Evolutionary conservation across 2,329 filamentous ascomycete species (phyloP), one percentile per base, ranked within the genome.

Genomic region (Xylaria sp.): DNA sequence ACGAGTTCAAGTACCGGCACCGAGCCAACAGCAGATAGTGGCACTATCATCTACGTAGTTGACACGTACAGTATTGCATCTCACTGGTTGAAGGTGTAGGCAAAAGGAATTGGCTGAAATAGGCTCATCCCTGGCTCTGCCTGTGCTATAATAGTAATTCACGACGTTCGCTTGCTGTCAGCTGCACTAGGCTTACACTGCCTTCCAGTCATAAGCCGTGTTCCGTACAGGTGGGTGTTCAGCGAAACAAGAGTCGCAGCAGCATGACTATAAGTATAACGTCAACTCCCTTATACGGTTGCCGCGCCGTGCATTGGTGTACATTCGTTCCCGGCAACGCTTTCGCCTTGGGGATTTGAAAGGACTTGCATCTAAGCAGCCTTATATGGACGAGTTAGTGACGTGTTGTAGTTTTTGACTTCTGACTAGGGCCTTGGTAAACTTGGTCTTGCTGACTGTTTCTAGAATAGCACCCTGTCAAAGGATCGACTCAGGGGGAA

Each of bases 371-470:
- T 49, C 21, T 40, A 12, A 35, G 43, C 9, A 23, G 23, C 23
- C 33, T 40, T 49, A 46, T 55, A 46, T 55, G 45, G 35, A 12
- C 23, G 55, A 14, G n/a, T 33, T 31, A 17, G 51, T 55, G 40
- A 38, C 58, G 45, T 52, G 31, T 50, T 56, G 54, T 56, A 33
- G 42, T 38, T 51, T 56, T 62, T 65, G 54, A 52, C 57, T 56
- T 52, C 60, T 58, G 47, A 57, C 49, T 50, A 45, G 52, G 46
- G 42, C 31, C 47, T 49, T 57, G 43, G 49, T 57, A 52, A n/a
- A 47, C 53, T 28, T 35, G 37, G 37, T 43, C 35, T 60, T 66
- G 64, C 64, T 66, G 64, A 66, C 64, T 66, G 64, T 66, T 66
- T 61, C 57, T 46, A 59, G 55, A 59, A 61, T 17, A 35, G 8